phyloP scores from a whole-genome alignment of 2,329 filamentous ascomycete genomes.

The Verticillium isaacii region DNA sequence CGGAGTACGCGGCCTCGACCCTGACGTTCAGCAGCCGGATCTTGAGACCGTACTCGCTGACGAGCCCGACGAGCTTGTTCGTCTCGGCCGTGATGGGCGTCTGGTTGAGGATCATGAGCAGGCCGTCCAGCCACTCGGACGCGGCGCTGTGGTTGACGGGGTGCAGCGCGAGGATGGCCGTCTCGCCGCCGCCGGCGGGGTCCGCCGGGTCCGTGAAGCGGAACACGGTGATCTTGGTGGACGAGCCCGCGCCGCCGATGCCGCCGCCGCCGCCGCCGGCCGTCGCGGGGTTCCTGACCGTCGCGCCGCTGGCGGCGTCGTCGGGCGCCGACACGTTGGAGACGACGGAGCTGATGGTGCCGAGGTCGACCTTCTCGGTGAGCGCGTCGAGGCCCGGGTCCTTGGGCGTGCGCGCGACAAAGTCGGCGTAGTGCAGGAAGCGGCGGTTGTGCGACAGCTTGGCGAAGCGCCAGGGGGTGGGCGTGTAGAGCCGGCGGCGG shows the following conservation, averaged over 20 bases:
- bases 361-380: conserved; percentile 78
- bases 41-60: conserved; percentile 87
- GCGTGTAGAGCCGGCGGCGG: conserved; percentile 36
- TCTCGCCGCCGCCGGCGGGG: conserved; percentile 45
- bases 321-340: conserved; percentile 66
- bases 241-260: conserved; percentile 36
- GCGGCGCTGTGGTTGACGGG: conserved; percentile 77
- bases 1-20: conserved; percentile 71
- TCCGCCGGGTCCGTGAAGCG: conserved; percentile 50
- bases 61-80: conserved; percentile 78
- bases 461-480: conserved; percentile 72
- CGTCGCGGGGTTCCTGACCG: conserved; percentile 27
- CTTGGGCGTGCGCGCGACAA: conserved; percentile 57
- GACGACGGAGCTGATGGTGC: conserved; percentile 84
- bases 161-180: conserved; percentile 75
- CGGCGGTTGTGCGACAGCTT: conserved; percentile 87
- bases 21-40: conserved; percentile 88
- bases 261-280: conserved; percentile 3
- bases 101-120: conserved; percentile 92
- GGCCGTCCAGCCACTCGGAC: conserved; percentile 93
- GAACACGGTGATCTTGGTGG: conserved; percentile 89
- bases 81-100: conserved; percentile 96
- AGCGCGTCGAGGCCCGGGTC: conserved; percentile 71
- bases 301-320: conserved; percentile 37
- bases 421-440: conserved; percentile 87